These are phyloP conservation scores for Ceratocystis lukuohia DNA, from an alignment of 2,329 filamentous ascomycete genomes.

Conservation along the genomic window DNA sequence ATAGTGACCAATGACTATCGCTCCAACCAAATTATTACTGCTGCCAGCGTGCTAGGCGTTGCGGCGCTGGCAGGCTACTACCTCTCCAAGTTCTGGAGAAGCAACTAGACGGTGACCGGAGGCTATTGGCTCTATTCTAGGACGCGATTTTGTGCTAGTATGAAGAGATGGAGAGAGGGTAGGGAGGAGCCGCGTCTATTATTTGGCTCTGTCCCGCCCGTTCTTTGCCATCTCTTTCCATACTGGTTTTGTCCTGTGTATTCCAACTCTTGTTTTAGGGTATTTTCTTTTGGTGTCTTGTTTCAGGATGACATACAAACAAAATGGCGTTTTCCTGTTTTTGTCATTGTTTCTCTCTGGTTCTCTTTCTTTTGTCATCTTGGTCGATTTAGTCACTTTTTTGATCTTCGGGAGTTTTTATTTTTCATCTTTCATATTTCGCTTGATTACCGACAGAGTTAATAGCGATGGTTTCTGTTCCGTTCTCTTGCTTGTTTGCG, in stretches of 20 bases:
- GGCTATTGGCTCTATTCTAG: too few species aligned
- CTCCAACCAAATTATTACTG: slow-evolving; percentile 26
- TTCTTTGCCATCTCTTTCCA: too few species aligned
- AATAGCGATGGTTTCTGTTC: slow-evolving; percentile 9
- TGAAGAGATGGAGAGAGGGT: too few species aligned
- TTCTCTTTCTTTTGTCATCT: slow-evolving; percentile 17
- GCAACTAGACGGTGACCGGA: too few species aligned
- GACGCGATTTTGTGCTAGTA: too few species aligned
- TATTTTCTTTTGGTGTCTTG: slow-evolving; percentile 3
- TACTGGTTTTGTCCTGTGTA: background rate
- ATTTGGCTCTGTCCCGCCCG: too few species aligned
- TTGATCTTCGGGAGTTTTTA: slow-evolving; percentile 11
- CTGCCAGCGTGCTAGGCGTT: slow-evolving; percentile 28
- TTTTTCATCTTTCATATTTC: slow-evolving; percentile 13
- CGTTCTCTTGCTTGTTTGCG: slow-evolving; percentile 13
- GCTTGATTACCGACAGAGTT: background rate
- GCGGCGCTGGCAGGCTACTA: slow-evolving; percentile 29
- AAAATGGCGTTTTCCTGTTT: slow-evolving; percentile 16
- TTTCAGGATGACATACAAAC: slow-evolving; percentile 9
- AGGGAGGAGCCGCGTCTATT: too few species aligned
- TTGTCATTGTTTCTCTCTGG: slow-evolving; percentile 8
- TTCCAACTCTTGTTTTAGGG: slow-evolving; percentile 7
- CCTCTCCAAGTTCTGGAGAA: slow-evolving; percentile 19
- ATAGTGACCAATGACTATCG: slow-evolving; percentile 26
- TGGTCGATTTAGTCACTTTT: slow-evolving; percentile 10